These are phyloP conservation scores for Penicillium sp. DNA, from an alignment of 2,329 filamentous ascomycete species.

Conservation along the genomic window DNA sequence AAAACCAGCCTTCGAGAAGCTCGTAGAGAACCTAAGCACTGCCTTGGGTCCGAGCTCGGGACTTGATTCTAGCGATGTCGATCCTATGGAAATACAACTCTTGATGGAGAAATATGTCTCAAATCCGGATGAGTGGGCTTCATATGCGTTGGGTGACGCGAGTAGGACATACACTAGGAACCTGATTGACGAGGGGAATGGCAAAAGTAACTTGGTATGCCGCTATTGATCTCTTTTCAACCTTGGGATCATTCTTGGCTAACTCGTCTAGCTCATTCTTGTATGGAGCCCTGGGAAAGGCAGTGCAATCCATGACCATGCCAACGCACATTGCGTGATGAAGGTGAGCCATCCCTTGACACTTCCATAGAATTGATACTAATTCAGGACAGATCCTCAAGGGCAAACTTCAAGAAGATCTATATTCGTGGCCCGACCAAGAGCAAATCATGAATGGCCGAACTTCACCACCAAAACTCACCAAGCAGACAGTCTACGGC, in stretches of 20 bases:
- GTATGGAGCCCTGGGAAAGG: slow-evolving; percentile 85
- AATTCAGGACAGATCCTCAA: slow-evolving; percentile 60
- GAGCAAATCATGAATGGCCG: slow-evolving; percentile 47
- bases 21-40: slow-evolving; percentile 71
- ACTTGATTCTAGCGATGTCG: slow-evolving; percentile 76
- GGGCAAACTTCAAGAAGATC: slow-evolving; percentile 75
- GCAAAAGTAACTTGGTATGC: slow-evolving; percentile 71
- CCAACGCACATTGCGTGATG: slow-evolving; percentile 90
- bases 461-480: slow-evolving; percentile 58
- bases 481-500: slow-evolving; percentile 65
- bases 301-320: slow-evolving; percentile 84
- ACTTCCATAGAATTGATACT: not conserved
- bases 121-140: slow-evolving; percentile 66
- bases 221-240: slow-evolving; percentile 8
- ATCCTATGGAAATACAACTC: slow-evolving; percentile 67
- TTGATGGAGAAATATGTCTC: slow-evolving; percentile 76
- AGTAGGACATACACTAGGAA: slow-evolving; percentile 79
- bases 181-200: slow-evolving; percentile 85
- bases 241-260: slow-evolving; percentile 9
- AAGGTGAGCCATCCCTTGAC: slow-evolving; percentile 47
- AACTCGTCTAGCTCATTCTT: slow-evolving; percentile 66
- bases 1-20: slow-evolving; percentile 57
- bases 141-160: slow-evolving; percentile 71
- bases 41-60: slow-evolving; percentile 78
- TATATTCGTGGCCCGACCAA: slow-evolving; percentile 68